Percentiles rank a stretch among this genome's conserved stretches.
phyloP scores from a whole-genome alignment of 2,329 filamentous ascomycete genomes.

The Verticillium dahliae region DNA sequence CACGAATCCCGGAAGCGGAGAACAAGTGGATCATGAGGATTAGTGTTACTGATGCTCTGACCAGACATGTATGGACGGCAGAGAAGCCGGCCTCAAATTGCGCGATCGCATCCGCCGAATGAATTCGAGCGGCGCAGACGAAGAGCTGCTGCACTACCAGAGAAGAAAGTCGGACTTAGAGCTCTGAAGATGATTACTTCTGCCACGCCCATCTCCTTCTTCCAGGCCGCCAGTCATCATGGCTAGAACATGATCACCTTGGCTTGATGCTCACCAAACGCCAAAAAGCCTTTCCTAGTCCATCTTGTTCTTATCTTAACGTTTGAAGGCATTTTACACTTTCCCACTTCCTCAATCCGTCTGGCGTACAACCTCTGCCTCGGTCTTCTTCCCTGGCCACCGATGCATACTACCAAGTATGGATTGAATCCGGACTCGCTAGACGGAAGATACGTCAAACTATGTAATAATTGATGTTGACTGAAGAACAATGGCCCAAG shows the following conservation, averaged over 20 bases:
- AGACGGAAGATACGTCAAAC: no score
- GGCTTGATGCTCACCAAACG: no score
- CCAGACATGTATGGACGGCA: neutral
- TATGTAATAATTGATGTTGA: no score
- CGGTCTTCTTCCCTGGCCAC: no score
- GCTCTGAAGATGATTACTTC: neutral
- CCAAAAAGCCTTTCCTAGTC: neutral
- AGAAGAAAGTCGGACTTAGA: neutral
- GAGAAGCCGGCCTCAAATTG: neutral
- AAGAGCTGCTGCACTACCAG: neutral
- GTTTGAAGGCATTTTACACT: neutral
- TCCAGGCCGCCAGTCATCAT: neutral
- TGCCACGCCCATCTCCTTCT: neutral
- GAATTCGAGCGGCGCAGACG: neutral
- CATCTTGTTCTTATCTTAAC: neutral
- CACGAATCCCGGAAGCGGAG: neutral
- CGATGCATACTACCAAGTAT: no score
- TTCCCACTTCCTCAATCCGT: no score
- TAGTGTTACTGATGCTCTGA: neutral
- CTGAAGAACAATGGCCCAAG: no score
- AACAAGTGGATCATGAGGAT: neutral
- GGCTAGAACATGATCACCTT: neutral
- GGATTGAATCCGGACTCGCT: no score
- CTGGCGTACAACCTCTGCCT: no score
- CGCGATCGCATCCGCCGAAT: neutral